A percentile compares a stretch with the other conserved stretches of the same genome.
Evolutionary conservation across 2,329 filamentous ascomycete species (phyloP).

Genomic region (Aspergillus sp.): DNA sequence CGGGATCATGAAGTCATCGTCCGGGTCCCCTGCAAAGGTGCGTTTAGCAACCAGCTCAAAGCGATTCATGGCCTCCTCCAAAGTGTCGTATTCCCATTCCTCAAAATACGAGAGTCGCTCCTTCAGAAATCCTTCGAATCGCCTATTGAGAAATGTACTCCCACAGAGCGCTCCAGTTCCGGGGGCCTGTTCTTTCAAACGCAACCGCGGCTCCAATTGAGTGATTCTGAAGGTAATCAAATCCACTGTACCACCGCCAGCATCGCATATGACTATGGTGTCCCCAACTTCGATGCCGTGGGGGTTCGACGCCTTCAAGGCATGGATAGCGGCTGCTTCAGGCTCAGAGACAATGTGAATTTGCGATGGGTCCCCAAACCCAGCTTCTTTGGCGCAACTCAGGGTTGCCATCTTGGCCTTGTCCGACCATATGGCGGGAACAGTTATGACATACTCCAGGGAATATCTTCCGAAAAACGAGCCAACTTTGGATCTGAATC

Average conservation of each 20-base stretch:
- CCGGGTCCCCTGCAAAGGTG: slow-evolving; percentile 19
- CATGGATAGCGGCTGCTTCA: slow-evolving; percentile 23
- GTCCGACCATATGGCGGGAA: slow-evolving; percentile 31
- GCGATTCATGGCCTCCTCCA: slow-evolving; percentile 23
- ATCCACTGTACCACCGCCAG: slow-evolving; percentile 29
- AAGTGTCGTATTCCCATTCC: slow-evolving; percentile 24
- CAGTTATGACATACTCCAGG: slow-evolving; percentile 26
- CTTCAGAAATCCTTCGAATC: slow-evolving; percentile 23
- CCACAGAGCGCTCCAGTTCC: slow-evolving; percentile 26
- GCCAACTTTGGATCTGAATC: slow-evolving; percentile 13
- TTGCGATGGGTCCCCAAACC: slow-evolving; percentile 1
- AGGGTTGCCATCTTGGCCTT: slow-evolving; percentile 19
- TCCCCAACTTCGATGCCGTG: slow-evolving; percentile 17
- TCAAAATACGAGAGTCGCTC: slow-evolving; percentile 11
- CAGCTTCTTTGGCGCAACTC: slow-evolving; percentile 15
- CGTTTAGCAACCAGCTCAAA: slow-evolving; percentile 27
- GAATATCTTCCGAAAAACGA: slow-evolving; percentile 7
- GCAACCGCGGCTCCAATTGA: slow-evolving; percentile 20
- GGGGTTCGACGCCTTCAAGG: slow-evolving; percentile 9
- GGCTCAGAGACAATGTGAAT: slow-evolving; percentile 22
- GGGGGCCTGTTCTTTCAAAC: slow-evolving; percentile 24
- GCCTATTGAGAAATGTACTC: slow-evolving; percentile 27
- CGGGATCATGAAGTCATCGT: slow-evolving; percentile 19
- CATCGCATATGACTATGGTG: slow-evolving; percentile 28
- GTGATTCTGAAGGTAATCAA: slow-evolving; percentile 29